Evolutionary conservation across 2,329 filamentous ascomycete genomes (phyloP).

Genomic region (Trichophyton benhamiae): DNA sequence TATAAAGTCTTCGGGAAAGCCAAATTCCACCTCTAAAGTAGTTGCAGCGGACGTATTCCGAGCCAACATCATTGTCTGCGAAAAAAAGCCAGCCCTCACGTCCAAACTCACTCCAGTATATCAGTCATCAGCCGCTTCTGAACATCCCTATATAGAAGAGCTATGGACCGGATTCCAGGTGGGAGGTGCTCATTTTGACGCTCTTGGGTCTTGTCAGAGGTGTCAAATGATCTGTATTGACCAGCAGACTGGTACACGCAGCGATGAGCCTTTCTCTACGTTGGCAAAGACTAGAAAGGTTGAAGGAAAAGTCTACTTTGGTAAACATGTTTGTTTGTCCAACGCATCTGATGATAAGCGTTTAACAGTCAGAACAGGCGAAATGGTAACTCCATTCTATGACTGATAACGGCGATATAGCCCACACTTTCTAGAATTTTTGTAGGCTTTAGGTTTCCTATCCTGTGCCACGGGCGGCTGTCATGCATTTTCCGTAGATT

Average conservation of each 20-base stretch:
- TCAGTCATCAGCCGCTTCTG: constrained; percentile 26
- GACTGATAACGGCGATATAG: not conserved
- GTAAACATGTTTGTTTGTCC: constrained; percentile 53
- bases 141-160: constrained; percentile 66
- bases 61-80: constrained; percentile 69
- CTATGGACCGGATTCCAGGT: constrained; percentile 58
- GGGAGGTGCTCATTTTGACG: constrained; percentile 40
- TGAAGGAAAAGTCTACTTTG: constrained; percentile 79
- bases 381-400: constrained; percentile 26
- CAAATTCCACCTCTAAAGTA: constrained; percentile 29
- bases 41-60: constrained; percentile 68
- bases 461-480: not conserved
- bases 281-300: constrained; percentile 75
- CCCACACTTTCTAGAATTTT: not conserved
- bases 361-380: constrained; percentile 29
- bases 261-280: constrained; percentile 77
- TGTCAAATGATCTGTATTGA: constrained; percentile 97
- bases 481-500: not conserved
- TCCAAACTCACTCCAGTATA: constrained; percentile 10
- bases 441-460: not conserved
- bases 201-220: constrained; percentile 71
- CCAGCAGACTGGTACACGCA: constrained; percentile 63
- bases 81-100: constrained; percentile 29
- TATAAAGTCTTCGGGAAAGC: constrained; percentile 44
- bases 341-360: constrained; percentile 11